phyloP scores from a whole-genome alignment of 2,329 filamentous ascomycete species.

The Chaetomium strumarium region DNA sequence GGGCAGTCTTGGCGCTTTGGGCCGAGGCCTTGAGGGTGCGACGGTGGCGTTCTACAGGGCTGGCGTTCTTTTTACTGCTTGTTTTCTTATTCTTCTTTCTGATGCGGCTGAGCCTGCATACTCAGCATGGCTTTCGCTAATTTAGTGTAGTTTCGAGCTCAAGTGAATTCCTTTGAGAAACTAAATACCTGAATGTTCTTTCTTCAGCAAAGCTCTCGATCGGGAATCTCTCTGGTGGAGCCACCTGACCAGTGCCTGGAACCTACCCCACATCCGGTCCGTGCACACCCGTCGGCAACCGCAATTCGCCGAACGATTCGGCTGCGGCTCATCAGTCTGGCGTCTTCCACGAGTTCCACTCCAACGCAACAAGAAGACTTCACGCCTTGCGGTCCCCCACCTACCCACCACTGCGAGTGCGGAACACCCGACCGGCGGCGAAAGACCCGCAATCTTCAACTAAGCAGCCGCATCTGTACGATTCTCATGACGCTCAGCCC shows the following conservation, averaged over 20 bases:
- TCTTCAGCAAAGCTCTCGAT: too few relatives aligned
- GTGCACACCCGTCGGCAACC: constrained; percentile 18
- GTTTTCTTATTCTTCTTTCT: constrained; percentile 2
- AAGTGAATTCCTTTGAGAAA: not conserved
- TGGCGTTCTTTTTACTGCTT: not conserved
- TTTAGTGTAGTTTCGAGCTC: not conserved
- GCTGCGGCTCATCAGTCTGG: not conserved
- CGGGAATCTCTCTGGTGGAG: too few relatives aligned
- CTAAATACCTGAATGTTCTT: too few relatives aligned
- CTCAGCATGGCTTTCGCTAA: not conserved
- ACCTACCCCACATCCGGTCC: constrained; percentile 13
- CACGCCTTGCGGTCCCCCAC: not conserved
- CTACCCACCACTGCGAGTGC: not conserved
- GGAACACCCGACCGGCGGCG: not conserved
- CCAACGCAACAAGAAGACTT: not conserved
- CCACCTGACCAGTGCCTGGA: not conserved
- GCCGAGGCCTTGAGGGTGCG: too few relatives aligned
- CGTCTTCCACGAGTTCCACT: not conserved
- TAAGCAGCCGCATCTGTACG: not conserved
- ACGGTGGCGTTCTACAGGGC: not conserved
- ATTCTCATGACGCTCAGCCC: constrained; percentile 22
- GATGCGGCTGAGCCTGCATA: not conserved
- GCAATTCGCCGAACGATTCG: not conserved
- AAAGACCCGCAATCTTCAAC: not conserved
- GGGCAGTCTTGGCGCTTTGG: too few relatives aligned